Evolutionary conservation across 1,284 basidiomycete species (phyloP).

Genomic region (Ganoderma resinaceum): DNA sequence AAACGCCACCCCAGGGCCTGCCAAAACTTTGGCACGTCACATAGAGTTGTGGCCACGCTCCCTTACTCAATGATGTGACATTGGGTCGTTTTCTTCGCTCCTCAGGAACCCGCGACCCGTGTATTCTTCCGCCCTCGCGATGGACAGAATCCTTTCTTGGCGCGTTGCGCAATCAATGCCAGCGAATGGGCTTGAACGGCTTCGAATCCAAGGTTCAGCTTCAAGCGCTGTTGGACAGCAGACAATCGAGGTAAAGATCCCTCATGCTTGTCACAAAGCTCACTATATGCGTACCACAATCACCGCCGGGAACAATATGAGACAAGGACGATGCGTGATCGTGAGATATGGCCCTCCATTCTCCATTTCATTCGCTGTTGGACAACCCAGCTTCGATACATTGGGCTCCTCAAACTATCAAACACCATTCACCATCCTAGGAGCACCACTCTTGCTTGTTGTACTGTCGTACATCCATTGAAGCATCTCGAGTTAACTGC

Average conservation of each 20-base stretch:
- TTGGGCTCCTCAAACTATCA: neutral
- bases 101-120: neutral
- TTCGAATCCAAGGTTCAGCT: neutral
- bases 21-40: neutral
- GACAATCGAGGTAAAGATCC: neutral
- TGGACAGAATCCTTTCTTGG: neutral
- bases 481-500: neutral
- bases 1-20: neutral
- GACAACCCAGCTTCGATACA: neutral
- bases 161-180: neutral
- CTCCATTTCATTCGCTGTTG: neutral
- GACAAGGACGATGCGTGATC: neutral
- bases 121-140: neutral
- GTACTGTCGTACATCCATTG: neutral
- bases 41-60: neutral
- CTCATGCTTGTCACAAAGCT: neutral
- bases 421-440: neutral
- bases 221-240: neutral
- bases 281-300: neutral
- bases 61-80: neutral
- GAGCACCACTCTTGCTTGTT: neutral
- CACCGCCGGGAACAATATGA: neutral
- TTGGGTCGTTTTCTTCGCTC: neutral
- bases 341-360: neutral
- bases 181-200: neutral